Evolutionary conservation across 176 grass and related monocot genomes (phyloP).

Genomic region (Ananas comosus): DNA sequence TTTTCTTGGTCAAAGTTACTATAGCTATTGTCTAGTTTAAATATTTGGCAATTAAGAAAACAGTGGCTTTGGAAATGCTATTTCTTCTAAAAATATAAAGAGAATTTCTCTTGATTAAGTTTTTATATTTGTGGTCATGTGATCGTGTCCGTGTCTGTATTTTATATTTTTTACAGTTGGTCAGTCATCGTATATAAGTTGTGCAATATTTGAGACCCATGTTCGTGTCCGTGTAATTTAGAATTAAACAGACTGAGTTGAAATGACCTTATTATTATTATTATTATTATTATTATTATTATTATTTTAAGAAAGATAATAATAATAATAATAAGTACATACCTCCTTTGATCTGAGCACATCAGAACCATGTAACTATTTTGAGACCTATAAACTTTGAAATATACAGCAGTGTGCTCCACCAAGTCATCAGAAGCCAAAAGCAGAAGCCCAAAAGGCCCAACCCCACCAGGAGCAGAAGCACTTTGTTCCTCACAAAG

Average conservation of each 20-base stretch:
- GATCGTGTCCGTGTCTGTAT: too few species aligned
- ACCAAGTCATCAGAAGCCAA: conserved; percentile 59
- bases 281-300: too few species aligned
- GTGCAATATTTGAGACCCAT: too few species aligned
- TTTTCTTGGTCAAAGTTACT: too few species aligned
- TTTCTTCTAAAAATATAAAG: too few species aligned
- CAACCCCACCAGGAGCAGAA: conserved; percentile 29
- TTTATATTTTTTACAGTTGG: too few species aligned
- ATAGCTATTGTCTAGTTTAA: too few species aligned
- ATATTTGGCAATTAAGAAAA: too few species aligned
- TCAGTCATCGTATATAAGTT: too few species aligned
- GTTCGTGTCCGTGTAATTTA: not conserved
- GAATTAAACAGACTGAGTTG: not conserved
- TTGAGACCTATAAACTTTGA: conserved; percentile 60
- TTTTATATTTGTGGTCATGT: too few species aligned
- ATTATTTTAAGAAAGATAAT: not conserved
- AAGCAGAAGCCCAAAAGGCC: conserved; percentile 69
- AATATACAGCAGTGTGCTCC: conserved; percentile 56
- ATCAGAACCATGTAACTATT: conserved; percentile 49
- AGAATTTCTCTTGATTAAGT: too few species aligned
- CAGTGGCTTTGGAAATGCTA: too few species aligned
- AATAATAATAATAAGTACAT: not conserved
- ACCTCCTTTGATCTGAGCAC: conserved; percentile 70
- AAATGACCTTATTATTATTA: not conserved
- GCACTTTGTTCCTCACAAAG: conserved; percentile 46